Base-by-base conservation (phyloP, 2,329 filamentous ascomycete species). In the Zasmidium citrigriseum region DNA sequence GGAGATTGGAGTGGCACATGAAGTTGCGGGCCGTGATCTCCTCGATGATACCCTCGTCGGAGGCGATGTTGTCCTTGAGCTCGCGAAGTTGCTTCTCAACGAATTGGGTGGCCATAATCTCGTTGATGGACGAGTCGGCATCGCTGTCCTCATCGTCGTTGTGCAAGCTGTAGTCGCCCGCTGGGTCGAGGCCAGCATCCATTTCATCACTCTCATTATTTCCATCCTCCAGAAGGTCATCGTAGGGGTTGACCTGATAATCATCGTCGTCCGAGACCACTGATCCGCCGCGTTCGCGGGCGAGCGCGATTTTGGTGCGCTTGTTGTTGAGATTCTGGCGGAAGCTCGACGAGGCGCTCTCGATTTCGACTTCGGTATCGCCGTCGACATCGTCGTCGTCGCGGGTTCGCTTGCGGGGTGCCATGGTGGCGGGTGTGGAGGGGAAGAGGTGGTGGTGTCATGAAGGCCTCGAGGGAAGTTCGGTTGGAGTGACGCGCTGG, bases 1-100 rank as follows among this genome's bases (percentile, higher is more conserved):
- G 86, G 18, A 98, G 83, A 55, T 88, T 87, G 46, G 86, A 81
- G 73, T 99, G 95, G 70, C 93, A 98, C 95, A 98, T 98, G 76
- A 98, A 98, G 73, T 97, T 97, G 67, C 86, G 84, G 73, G 92
- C 96, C 38, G 87, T 89, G 55, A 98, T 89, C 62, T 88, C 88
- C 73, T 96, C 89, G 48, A 98, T 89, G 55, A 98, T 93, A 1
- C 91, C 93, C 66, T 90, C 88, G 41, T 96, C 89, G 0, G 91
- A 88, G 1, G 89, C 84, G 41, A 86, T 81, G 67, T 96, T 97
- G 21, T 89, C 82, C 12, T 61, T 59, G 29, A 58, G 61, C 34
- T 63, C 56, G 44, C 60, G 55, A 24, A 67, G 67, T 41, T 68
- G 63, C 48, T 68, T 68, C 44, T 68, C 63, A 12, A 74, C 62